Evolutionary conservation across 306 rosid species (phyloP), one percentile per base, ranked within the genome.

Genomic region (Begonia masoniana): DNA sequence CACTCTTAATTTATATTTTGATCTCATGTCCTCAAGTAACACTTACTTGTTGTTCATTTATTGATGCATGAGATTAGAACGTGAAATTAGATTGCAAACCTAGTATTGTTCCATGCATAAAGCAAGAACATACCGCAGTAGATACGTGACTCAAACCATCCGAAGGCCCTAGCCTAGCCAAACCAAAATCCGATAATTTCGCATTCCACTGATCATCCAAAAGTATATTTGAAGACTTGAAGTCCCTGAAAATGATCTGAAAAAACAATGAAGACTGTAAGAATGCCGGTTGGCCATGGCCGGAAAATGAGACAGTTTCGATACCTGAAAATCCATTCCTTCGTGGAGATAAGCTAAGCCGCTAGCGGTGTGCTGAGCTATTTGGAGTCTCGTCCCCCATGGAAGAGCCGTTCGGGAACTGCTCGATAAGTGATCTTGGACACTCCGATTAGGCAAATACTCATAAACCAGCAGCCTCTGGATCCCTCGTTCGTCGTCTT

Each of bases 301-400:
- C 39, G 39, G 39, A 5, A 31, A 6, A 31, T 31, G 39, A 31
- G 39, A 7, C 39, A 0, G 7, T 31, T 47, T 12, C 10, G 8
- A 35, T 47, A 78, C 84, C 84, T 78, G 85, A 70, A 78, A 78
- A 26, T 78, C 85, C 85, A 78, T 78, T 60, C 75, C 85, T 69
- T 78, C 85, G n/a, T 78, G 85, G n/a, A 78, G 85, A 62, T 78
- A 78, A 6, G 78, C 76, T 55, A 78, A 72, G 43, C 85, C 85
- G 1, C 81, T 71, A 45, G 85, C 85, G 15, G 85, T 12, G 56
- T 78, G 81, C 76, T 71, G 85, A 5, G 85, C 85, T 62, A 78
- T 75, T 66, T 76, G 71, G 63, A 78, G 66, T 59, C 85, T 65
- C 43, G 70, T 71, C 24, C 46, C 63, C 85, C 85, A 78, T 4